These are phyloP conservation scores for Hypoxylon rickii DNA, from an alignment of 495 filamentous ascomycete species.

Conservation along the genomic window DNA sequence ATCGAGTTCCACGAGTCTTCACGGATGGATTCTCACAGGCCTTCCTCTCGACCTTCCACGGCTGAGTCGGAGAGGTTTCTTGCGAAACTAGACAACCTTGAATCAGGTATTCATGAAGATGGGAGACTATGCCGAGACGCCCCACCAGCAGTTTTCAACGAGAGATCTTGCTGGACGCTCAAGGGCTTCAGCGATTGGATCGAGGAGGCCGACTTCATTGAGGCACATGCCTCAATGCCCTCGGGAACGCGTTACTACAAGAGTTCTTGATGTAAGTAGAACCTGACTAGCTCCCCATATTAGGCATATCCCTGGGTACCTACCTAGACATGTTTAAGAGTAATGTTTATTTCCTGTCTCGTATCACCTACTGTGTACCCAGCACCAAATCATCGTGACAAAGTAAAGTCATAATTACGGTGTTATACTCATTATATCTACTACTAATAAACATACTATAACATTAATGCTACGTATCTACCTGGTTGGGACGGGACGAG, in stretches of 20 bases:
- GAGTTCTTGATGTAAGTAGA: too few relatives aligned
- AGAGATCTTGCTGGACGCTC: not conserved
- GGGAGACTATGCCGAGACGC: not conserved
- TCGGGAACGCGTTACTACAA: constrained; percentile 15
- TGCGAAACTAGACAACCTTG: constrained; percentile 5
- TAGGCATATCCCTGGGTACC: too few relatives aligned
- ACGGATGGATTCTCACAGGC: not conserved
- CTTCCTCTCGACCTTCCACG: not conserved
- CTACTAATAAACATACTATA: too few relatives aligned
- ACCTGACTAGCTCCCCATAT: too few relatives aligned
- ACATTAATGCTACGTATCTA: too few relatives aligned
- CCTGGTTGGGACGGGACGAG: too few relatives aligned
- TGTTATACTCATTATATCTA: too few relatives aligned
- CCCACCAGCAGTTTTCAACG: not conserved
- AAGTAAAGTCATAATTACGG: too few relatives aligned
- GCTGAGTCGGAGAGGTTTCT: constrained; percentile 3
- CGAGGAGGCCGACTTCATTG: constrained; percentile 20
- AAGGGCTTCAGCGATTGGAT: constrained; percentile 22
- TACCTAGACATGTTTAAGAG: too few relatives aligned
- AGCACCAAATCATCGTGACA: too few relatives aligned
- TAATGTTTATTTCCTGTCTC: too few relatives aligned
- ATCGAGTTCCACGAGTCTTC: not conserved
- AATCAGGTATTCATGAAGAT: not conserved
- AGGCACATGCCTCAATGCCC: constrained; percentile 5
- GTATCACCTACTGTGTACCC: too few relatives aligned